Conservation (phyloP, 257 asterid genomes). For the Lithospermum erythrorhizon region DNA sequence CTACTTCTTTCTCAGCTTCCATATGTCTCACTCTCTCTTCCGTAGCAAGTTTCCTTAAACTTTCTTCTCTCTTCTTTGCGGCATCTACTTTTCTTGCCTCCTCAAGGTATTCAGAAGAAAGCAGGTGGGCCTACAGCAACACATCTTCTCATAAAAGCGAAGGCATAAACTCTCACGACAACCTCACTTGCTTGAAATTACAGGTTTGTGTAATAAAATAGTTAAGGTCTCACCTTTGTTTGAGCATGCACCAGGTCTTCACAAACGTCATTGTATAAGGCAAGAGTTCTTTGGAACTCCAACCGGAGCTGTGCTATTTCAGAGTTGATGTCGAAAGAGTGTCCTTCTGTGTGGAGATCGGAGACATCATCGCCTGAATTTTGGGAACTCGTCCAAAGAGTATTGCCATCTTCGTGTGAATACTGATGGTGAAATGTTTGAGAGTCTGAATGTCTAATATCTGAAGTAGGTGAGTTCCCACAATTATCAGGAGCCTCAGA, state of each 20-base stretch:
- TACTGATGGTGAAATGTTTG: slow-evolving; percentile 15
- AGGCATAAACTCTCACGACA: not conserved
- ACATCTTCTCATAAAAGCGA: not conserved
- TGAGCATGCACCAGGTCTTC: slow-evolving; percentile 52
- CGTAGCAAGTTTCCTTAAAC: slow-evolving; percentile 46
- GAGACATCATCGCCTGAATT: slow-evolving; percentile 16
- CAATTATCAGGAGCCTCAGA: not conserved
- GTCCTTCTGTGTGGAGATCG: slow-evolving; percentile 29
- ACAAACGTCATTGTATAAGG: slow-evolving; percentile 64
- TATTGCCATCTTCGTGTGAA: not conserved
- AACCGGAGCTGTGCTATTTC: slow-evolving; percentile 53
- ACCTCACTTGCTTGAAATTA: not conserved
- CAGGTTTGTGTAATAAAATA: slow-evolving; percentile 5
- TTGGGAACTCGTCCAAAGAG: slow-evolving; percentile 14
- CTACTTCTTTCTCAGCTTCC: slow-evolving; percentile 66
- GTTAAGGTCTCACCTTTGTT: slow-evolving; percentile 40
- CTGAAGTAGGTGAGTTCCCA: slow-evolving; percentile 8
- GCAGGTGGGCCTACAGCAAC: slow-evolving; percentile 46
- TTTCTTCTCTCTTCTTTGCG: slow-evolving; percentile 64
- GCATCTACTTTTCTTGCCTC: slow-evolving; percentile 56
- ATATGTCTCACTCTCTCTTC: slow-evolving; percentile 53
- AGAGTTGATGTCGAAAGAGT: slow-evolving; percentile 15
- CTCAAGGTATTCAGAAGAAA: slow-evolving; percentile 62
- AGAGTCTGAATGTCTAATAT: slow-evolving; percentile 21
- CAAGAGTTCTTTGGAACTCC: slow-evolving; percentile 46